A percentile compares a stretch with the other conserved stretches of the same genome.
phyloP scores from a whole-genome alignment of 129 eudicot species.

The Kitagawia praeruptora region DNA sequence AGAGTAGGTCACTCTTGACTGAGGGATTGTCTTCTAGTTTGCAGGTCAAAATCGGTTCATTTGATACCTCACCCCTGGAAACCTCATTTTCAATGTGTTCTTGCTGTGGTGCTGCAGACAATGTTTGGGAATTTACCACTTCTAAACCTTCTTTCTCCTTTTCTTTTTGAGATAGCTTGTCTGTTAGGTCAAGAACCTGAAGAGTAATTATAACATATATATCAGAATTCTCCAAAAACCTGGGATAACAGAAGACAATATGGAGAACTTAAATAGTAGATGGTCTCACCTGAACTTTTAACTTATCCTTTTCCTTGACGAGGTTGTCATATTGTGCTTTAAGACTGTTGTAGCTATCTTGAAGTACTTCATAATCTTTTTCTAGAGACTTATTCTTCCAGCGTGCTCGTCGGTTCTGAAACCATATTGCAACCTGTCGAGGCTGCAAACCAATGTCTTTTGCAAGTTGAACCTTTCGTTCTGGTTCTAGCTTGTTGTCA shows the following conservation, averaged over 20 bases:
- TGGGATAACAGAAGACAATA: neutral
- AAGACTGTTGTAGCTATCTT: constrained; percentile 53
- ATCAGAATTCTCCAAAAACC: neutral
- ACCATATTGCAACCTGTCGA: constrained; percentile 90
- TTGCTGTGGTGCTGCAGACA: constrained; percentile 25
- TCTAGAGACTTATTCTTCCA: constrained; percentile 78
- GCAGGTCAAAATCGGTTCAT: constrained; percentile 7
- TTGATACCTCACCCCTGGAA: constrained; percentile 26
- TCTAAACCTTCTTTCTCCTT: constrained; percentile 29
- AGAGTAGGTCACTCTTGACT: constrained; percentile 27
- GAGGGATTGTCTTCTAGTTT: constrained; percentile 30
- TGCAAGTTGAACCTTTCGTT: constrained; percentile 77
- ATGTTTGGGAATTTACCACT: constrained; percentile 24
- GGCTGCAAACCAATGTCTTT: constrained; percentile 94
- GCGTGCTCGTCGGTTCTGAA: constrained; percentile 84
- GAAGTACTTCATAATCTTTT: constrained; percentile 65
- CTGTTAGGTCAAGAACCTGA: constrained; percentile 58
- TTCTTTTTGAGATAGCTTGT: constrained; percentile 36
- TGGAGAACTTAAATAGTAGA: neutral
- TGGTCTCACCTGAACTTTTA: constrained; percentile 54
- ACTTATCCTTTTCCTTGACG: constrained; percentile 58
- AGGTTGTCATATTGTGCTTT: constrained; percentile 62
- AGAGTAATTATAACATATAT: constrained; percentile 4
- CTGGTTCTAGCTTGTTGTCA: constrained; percentile 91
- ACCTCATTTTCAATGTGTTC: constrained; percentile 28